Base-by-base conservation (phyloP, 163 green algal species). In the Volvox carteri region DNA sequence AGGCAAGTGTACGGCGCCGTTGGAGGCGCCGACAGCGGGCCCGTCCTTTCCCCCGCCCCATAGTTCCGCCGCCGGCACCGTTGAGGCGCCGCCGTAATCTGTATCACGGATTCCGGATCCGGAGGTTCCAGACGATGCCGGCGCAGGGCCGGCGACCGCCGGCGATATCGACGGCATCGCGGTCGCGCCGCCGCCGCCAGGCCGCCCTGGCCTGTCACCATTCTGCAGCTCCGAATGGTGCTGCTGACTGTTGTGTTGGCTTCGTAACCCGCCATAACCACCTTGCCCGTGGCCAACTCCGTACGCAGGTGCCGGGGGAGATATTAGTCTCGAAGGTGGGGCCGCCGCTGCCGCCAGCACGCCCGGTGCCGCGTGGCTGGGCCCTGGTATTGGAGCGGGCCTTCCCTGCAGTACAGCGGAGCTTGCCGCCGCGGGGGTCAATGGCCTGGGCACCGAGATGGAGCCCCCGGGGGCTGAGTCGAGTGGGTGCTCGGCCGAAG, bases 91-190 rank as follows among this genome's bases (percentile, higher is more conserved):
- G 65, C 70, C 65, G 65, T 48, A 75, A 30, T 75, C 65, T 16
- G 33, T 9, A 28, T 75, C 65, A 28, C 65, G 65, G 2, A 46
- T 46, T 1, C 33, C 73, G 23, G 73, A 65, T n/a, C 73, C 44
- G 1, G 73, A 81, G 8, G 73, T 81, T 50, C 73, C 73, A 1
- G 73, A 81, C 23, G 46, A 65, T n/a, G 73, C 73, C 44, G 73
- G 73, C 25, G 73, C 73, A 19, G 42, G 35, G 3, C 14, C 18
- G 7, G 23, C 23, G 18, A 14, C 37, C 4, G 39, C 70, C 6
- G 70, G n/a, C n/a, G n/a, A 11, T 12, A 8, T 73, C n/a, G 9
- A 30, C 62, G 62, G 62, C 16, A 73, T 11, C 2, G n/a, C 62
- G 33, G 33, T 11, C 21, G 65, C 9, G 60, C 23, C 60, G 60